These are phyloP conservation scores for Pseudogymnoascus sp. DNA, from an alignment of 2,329 filamentous ascomycete species.

Conservation along the genomic window DNA sequence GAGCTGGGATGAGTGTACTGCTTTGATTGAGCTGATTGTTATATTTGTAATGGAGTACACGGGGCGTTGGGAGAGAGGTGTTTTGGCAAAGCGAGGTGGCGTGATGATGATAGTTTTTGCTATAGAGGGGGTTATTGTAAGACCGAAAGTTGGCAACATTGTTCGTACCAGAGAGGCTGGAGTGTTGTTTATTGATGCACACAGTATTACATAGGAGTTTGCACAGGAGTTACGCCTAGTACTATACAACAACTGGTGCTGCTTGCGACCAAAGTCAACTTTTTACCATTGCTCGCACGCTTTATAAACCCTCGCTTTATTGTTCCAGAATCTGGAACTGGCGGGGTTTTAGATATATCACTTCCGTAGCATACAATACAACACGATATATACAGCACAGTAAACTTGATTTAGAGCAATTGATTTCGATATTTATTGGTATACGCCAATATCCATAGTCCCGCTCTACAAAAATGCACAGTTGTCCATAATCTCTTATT, in stretches of 20 bases:
- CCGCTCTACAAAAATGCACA: not conserved
- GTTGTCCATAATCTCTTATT: not conserved
- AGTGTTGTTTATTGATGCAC: not conserved
- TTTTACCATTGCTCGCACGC: not conserved
- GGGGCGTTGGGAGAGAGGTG: not conserved
- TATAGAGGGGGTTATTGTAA: not conserved
- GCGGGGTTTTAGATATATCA: not conserved
- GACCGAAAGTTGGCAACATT: not conserved
- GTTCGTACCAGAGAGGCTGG: not conserved
- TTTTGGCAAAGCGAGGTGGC: not conserved
- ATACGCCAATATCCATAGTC: not conserved
- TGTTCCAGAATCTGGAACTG: not conserved
- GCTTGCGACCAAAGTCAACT: not conserved
- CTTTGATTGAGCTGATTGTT: not conserved
- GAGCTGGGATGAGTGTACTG: slow-evolving; percentile 52
- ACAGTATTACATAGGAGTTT: slow-evolving; percentile 2
- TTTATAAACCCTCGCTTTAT: not conserved
- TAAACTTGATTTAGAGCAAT: not conserved
- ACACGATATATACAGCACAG: not conserved
- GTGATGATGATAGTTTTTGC: slow-evolving; percentile 2
- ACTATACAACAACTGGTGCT: not conserved
- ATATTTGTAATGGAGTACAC: not conserved
- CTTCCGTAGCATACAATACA: not conserved
- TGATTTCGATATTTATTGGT: not conserved
- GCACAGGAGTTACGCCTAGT: not conserved